Percentiles rank a stretch among this genome's conserved stretches.
Conservation (phyloP, 371 early-diverging fungal species). For the Entomophthora muscae region DNA sequence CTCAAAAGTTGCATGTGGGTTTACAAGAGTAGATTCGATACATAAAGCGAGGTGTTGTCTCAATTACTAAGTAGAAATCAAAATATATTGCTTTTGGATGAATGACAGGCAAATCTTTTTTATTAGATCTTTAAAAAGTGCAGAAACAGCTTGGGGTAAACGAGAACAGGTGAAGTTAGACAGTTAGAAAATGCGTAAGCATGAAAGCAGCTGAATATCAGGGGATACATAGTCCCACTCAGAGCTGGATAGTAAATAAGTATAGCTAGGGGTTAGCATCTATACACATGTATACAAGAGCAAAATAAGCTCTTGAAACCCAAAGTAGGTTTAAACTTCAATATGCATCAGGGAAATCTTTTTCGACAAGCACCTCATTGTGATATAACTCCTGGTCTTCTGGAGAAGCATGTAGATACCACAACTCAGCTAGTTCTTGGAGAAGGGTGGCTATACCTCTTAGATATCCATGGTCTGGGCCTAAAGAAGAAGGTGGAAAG, state of each 20-base stretch:
- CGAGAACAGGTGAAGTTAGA: too few species aligned
- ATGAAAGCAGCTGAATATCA: too few species aligned
- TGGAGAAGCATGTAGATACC: constrained; percentile 14
- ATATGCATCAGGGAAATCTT: constrained; percentile 3
- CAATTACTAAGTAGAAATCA: too few species aligned
- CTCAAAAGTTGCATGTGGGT: too few species aligned
- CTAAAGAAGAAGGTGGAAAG: constrained; percentile 8
- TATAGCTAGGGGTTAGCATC: neutral
- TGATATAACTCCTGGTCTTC: constrained; percentile 16
- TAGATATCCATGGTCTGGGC: constrained; percentile 10
- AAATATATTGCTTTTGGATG: too few species aligned
- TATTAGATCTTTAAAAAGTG: too few species aligned
- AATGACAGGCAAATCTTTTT: too few species aligned
- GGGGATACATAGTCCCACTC: too few species aligned
- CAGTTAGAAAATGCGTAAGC: too few species aligned
- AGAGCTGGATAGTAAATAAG: neutral
- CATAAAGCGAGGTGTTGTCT: too few species aligned
- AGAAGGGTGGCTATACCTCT: constrained; percentile 8
- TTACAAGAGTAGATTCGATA: too few species aligned
- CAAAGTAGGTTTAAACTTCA: neutral
- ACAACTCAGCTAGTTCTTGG: constrained; percentile 1
- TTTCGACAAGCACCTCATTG: constrained; percentile 13
- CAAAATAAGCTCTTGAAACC: neutral
- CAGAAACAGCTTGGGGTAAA: too few species aligned
- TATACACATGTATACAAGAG: neutral